Conservation (phyloP, 208 protist species). For the Crithidia acanthocephali region DNA sequence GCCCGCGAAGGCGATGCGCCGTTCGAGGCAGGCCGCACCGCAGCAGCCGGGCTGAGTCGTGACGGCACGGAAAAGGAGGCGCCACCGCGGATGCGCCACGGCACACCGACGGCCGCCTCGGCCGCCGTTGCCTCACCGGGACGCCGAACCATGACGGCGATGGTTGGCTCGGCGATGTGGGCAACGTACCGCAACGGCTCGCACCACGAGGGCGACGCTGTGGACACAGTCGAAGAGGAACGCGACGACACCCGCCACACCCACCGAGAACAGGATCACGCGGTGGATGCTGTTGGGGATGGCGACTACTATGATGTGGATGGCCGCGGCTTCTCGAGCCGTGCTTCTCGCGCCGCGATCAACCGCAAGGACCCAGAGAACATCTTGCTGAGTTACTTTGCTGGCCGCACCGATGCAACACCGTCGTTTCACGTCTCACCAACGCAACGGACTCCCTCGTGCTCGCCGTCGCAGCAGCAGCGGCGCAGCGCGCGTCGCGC, state of each 20-base stretch:
- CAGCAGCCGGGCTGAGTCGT: too few relatives aligned
- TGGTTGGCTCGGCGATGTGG: slow-evolving; percentile 28
- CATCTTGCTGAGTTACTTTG: slow-evolving; percentile 30
- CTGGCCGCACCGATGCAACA: not conserved
- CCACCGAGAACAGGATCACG: too few relatives aligned
- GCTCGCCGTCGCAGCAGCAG: not conserved
- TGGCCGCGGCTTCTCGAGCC: not conserved
- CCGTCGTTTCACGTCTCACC: slow-evolving; percentile 3
- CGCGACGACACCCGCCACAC: not conserved
- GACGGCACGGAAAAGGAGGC: not conserved
- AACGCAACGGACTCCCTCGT: not conserved
- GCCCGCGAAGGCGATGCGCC: not conserved
- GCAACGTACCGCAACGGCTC: slow-evolving; percentile 12
- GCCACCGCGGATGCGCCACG: not conserved
- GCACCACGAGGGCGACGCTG: not conserved
- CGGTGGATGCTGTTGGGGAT: not conserved
- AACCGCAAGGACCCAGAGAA: slow-evolving; percentile 7
- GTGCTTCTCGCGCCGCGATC: not conserved
- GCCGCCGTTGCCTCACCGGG: not conserved
- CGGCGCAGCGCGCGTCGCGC: not conserved
- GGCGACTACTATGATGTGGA: too few relatives aligned
- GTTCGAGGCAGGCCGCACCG: not conserved
- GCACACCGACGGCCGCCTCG: not conserved
- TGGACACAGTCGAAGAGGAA: not conserved
- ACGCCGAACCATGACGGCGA: slow-evolving; percentile 11